Percentiles rank a stretch among this genome's conserved stretches.
Conservation (phyloP, 2,329 filamentous ascomycete species). For the Sclerotinia subarctica region DNA sequence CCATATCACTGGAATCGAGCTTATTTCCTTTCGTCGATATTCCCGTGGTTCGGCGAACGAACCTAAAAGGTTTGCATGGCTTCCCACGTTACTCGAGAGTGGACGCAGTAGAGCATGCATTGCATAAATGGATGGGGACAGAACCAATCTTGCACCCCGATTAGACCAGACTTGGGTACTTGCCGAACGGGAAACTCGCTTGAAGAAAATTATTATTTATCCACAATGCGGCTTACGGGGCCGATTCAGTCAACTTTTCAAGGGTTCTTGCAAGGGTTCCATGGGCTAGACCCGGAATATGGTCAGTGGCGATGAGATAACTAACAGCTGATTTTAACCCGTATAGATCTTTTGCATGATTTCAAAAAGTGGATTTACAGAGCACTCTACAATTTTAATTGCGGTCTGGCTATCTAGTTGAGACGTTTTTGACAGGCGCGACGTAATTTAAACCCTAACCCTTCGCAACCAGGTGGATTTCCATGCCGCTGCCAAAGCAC, state of each 20-base stretch:
- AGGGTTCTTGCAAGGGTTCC: conserved; percentile 5
- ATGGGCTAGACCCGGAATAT: not conserved
- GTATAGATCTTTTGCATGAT: not conserved
- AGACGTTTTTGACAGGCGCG: not conserved
- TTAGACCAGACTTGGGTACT: not conserved
- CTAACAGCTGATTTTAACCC: conserved; percentile 9
- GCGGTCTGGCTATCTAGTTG: not conserved
- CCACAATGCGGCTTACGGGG: conserved; percentile 3
- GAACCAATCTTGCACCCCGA: conserved; percentile 6
- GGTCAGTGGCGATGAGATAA: not conserved
- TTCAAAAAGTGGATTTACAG: conserved; percentile 1
- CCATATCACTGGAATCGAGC: conserved; percentile 2
- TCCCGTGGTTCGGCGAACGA: not conserved
- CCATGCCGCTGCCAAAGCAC: not conserved
- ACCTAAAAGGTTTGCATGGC: not conserved
- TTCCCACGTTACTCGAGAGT: not conserved
- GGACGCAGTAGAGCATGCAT: not conserved
- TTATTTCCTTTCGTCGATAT: conserved; percentile 11
- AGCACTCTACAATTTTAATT: not conserved
- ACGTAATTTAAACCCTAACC: not conserved
- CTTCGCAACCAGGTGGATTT: not conserved
- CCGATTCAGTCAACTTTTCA: not conserved
- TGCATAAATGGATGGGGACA: not conserved
- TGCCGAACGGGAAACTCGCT: not conserved
- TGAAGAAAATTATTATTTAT: conserved; percentile 9